Evolutionary conservation across 768 basidiomycete species (phyloP), one percentile per base, ranked within the genome.

Genomic region (Leccinum aurantiacum): DNA sequence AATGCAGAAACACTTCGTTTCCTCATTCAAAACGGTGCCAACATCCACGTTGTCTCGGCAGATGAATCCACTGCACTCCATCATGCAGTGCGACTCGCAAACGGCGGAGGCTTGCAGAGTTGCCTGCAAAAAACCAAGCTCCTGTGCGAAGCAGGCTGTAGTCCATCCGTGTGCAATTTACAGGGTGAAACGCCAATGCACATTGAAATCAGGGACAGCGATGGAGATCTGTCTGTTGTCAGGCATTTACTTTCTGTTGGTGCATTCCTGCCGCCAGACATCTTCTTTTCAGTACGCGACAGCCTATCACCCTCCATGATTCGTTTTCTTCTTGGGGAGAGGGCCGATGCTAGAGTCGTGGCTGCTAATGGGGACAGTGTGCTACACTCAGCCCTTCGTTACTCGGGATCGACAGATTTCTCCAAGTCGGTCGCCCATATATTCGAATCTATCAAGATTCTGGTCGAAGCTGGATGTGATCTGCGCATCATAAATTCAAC

Each of bases 381-480:
- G 8, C 46, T 47, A 6, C 46, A 47, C 10, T 41, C 38, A 13
- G 19, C 3, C 46, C 11, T 47, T 1, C 38, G 17, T 11, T 1
- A 4, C 19, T 1, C 11, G 9, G 0, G 5, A 7, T 22, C 10
- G 2, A 11, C 4, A 5, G n/a, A 4, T 4, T n/a, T n/a, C n/a
- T n/a, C n/a, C n/a, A 9, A 11, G 19, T n/a, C n/a, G 1, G 19
- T 6, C 10, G 22, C 7, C 5, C 1, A 2, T 47, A 29, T 9
- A 8, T 1, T 22, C 6, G 46, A 47, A 22, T 6, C 10, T 47
- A 3, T 11, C 7, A 47, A 5, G n/a, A 47, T 47, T 4, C 46
- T 47, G 6, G 4, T 22, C 22, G 19, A 4, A 13, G 46, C 19
- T 19, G 46, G 46, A 5, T 47, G 46, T 22, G 10, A 47, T 47